A percentile compares a stretch with the other conserved stretches of the same genome.
Evolutionary conservation across 208 protist species (phyloP).

Genomic region (Lotmaria passim): DNA sequence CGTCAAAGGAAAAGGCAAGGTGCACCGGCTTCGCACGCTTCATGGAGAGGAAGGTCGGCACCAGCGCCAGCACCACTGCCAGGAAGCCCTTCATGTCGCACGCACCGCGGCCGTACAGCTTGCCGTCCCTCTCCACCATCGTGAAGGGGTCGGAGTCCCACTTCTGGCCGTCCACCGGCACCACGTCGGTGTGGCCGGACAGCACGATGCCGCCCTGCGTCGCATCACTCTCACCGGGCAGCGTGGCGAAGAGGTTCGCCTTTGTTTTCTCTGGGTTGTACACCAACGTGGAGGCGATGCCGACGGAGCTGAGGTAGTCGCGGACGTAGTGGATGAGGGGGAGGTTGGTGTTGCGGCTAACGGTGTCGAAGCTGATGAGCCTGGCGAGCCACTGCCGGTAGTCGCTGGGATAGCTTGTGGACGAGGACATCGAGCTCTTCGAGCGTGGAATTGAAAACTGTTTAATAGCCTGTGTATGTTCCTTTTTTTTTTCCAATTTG

Average conservation of each 20-base stretch:
- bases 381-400: slow-evolving; percentile 34
- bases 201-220: slow-evolving; percentile 63
- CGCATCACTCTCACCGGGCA: slow-evolving; percentile 45
- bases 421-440: neutral
- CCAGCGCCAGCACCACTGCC: slow-evolving; percentile 46
- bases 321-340: slow-evolving; percentile 50
- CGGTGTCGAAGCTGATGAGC: slow-evolving; percentile 63
- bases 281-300: slow-evolving; percentile 41
- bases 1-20: slow-evolving; percentile 55
- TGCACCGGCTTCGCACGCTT: slow-evolving; percentile 56
- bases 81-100: too few relatives aligned
- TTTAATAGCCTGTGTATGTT: too few relatives aligned
- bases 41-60: slow-evolving; percentile 40
- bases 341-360: slow-evolving; percentile 60
- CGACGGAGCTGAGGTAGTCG: slow-evolving; percentile 35
- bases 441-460: too few relatives aligned
- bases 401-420: neutral
- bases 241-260: slow-evolving; percentile 61
- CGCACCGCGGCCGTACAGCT: too few relatives aligned
- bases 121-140: too few relatives aligned
- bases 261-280: slow-evolving; percentile 42
- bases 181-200: too few relatives aligned
- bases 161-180: too few relatives aligned
- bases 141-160: too few relatives aligned
- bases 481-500: too few relatives aligned